These are phyloP conservation scores for Galerina sulciceps DNA, from an alignment of 768 basidiomycete genomes.

Conservation along the genomic window DNA sequence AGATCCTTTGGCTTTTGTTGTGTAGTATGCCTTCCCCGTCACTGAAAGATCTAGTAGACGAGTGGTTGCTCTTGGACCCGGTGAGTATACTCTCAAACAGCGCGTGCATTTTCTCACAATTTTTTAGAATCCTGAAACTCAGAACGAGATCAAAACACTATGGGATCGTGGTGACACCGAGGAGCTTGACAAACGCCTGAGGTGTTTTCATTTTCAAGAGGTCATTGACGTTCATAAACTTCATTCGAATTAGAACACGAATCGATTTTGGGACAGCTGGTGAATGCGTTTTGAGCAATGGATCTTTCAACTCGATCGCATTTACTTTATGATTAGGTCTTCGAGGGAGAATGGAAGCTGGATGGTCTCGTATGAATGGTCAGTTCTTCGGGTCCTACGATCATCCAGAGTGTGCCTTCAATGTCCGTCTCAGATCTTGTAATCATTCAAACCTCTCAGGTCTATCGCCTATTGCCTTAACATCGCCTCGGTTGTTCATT, in stretches of 20 bases:
- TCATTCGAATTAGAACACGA: constrained; percentile 48
- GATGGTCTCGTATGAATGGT: constrained; percentile 91
- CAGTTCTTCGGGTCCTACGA: not conserved
- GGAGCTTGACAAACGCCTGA: constrained; percentile 62
- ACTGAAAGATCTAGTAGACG: constrained; percentile 35
- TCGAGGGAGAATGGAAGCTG: constrained; percentile 84
- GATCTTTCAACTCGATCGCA: not conserved
- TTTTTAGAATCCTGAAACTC: constrained; percentile 53
- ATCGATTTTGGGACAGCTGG: constrained; percentile 92
- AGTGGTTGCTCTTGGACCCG: constrained; percentile 42
- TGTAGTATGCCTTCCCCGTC: constrained; percentile 9
- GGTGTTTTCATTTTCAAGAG: constrained; percentile 33
- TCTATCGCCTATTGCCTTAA: constrained; percentile 17
- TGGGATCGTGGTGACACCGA: constrained; percentile 42
- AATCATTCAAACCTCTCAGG: constrained; percentile 83
- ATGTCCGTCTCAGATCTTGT: constrained; percentile 54
- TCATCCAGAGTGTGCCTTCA: not conserved
- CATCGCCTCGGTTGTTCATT: not conserved
- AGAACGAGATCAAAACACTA: constrained; percentile 50
- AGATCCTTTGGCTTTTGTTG: not conserved
- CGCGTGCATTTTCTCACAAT: not conserved
- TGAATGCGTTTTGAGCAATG: constrained; percentile 27
- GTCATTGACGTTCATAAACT: not conserved
- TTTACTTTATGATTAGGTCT: constrained; percentile 50
- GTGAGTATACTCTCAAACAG: constrained; percentile 22